Base-by-base conservation (phyloP, 495 filamentous ascomycete genomes). In the Viridothelium virens region DNA sequence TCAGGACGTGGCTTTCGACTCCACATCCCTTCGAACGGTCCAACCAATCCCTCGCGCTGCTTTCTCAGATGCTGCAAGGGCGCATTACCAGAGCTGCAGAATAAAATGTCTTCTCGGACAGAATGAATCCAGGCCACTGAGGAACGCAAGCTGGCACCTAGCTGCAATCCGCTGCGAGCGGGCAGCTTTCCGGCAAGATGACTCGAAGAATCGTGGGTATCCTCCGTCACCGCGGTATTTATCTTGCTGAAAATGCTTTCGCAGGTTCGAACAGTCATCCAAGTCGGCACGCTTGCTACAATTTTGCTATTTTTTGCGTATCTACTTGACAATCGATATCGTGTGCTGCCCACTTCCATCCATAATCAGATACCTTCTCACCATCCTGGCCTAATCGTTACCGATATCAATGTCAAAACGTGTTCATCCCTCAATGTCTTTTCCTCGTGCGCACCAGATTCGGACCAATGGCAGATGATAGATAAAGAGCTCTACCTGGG, bases 401-500 rank as follows among this genome's bases (percentile, higher is more conserved):
- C 91, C 70, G 94, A 98, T 79, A 84, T 97, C 69, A 90, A 87
- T n/a, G 80, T 96, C 66, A 84, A 82, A 6, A 86, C 82, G 59
- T 97, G 95, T 77, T 89, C 87, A 3, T 77, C 80, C 12, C 63
- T 93, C 66, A 92, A 92, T 74, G 73, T 87, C 47, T 87, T 97
- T 64, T 88, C 87, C 2, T 86, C 80, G 63, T 97, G 94, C 81
- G 86, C 84, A 68, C 83, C 96, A 65, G 87, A 92, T 74, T 74
- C 84, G n/a, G 77, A 83, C 53, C 73, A 80, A 65, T 98, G 94
- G 94, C 84, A 89, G 67, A 86, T 89, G 63, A 79, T 97, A 67
- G 90, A 96, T 65, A 98, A 97, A 79, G 92, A 98, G 73, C 83
- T 98, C 1, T 94, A 92, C 75, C 82, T 98, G 18, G 83, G 82